A percentile compares a stretch with the other conserved stretches of the same genome.
phyloP scores from a whole-genome alignment of 768 basidiomycete species.

The Suillus clintonianus region DNA sequence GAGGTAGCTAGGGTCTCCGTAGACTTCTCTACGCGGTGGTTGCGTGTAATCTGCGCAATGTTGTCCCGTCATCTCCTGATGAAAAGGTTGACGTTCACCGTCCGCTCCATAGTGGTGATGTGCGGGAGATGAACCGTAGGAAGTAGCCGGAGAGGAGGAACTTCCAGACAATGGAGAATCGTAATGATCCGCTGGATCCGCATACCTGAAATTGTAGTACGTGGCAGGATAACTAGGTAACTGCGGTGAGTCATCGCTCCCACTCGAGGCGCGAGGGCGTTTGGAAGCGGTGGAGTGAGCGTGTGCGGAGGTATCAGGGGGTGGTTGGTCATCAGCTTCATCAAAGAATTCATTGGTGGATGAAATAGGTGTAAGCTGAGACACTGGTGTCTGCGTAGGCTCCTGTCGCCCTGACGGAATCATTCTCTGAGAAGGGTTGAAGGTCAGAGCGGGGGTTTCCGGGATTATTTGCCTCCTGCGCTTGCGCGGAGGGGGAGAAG shows the following conservation, averaged over 20 bases:
- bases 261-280: conserved; percentile 14
- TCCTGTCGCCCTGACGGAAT: conserved; percentile 28
- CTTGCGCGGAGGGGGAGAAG: conserved; percentile 12
- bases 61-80: neutral
- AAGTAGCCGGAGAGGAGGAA: neutral
- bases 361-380: conserved; percentile 11
- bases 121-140: neutral
- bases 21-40: neutral
- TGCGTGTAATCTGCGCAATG: neutral
- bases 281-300: conserved; percentile 11
- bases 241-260: neutral
- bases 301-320: conserved; percentile 7
- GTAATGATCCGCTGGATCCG: neutral
- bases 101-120: neutral
- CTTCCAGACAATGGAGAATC: conserved; percentile 2
- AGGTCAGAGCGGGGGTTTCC: conserved; percentile 19
- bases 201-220: neutral
- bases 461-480: conserved; percentile 25
- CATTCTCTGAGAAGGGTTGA: conserved; percentile 15
- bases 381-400: conserved; percentile 5
- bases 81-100: neutral
- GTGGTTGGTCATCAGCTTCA: conserved; percentile 12
- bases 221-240: neutral
- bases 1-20: neutral
- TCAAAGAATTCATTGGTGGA: conserved; percentile 10